Evolutionary conservation across 495 filamentous ascomycete species (phyloP), one percentile per base, ranked within the genome.

Genomic region (Hamigera avellanea): DNA sequence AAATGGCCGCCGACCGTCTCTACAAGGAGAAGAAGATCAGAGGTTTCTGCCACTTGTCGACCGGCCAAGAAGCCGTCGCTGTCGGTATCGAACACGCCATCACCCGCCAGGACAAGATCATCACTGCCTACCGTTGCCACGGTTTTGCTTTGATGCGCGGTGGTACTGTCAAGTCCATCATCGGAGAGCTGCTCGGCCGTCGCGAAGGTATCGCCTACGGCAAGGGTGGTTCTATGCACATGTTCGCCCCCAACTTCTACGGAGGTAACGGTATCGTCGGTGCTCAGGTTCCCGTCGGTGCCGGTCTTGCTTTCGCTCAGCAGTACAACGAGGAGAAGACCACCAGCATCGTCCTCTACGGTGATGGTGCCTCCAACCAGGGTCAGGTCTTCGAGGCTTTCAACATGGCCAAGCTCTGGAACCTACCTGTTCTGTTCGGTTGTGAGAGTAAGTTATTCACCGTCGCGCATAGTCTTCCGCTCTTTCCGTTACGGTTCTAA

Each of bases 401-500:
- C 76, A 98, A 98, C 78, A 98, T 98, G 91, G 91, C 91, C 32
- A 95, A 95, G 78, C 80, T 98, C 41, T 98, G 91, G 91, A 89
- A 91, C 39, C 65, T 98, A 14, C 91, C 91, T 27, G 76, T 84
- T 40, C 77, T 98, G 32, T 98, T 98, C 57, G 89, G 86, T 43
- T 98, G 91, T 63, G 91, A 98, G 70, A 98, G 89, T 95, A 76
- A 50, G 80, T 75, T 40, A 36, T 10, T 25, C 5, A 23, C 4
- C 5, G 5, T 23, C 9, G 21, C 21, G 9, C 21, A 23, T 5
- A 6, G 10, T 6, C 14, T 16, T 16, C 5, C 23, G 6, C 27
- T 31, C 14, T 7, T 42, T 16, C 3, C 14, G 13, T 28, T 7
- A 10, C 3, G 19, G 9, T 28, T 19, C 30, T 40, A 33, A 37